phyloP scores from a whole-genome alignment of 1,284 basidiomycete genomes.

The Cerioporus squamosus region DNA sequence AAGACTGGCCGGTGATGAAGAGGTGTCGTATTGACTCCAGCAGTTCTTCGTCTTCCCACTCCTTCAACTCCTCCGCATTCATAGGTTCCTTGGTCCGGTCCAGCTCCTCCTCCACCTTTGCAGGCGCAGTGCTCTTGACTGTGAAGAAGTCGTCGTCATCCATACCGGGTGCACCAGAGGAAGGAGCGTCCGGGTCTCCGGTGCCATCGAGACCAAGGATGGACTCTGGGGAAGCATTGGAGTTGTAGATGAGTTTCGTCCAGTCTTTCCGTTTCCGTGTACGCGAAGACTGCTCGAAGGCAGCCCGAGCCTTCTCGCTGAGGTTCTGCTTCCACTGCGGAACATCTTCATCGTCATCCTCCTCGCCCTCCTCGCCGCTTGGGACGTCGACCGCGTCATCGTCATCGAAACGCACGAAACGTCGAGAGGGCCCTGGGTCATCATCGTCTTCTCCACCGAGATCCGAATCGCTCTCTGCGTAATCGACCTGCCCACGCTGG shows the following conservation, averaged over 20 bases:
- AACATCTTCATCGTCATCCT: constrained; percentile 48
- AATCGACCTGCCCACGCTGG: constrained; percentile 57
- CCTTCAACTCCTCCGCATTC: constrained; percentile 55
- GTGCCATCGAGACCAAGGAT: constrained; percentile 58
- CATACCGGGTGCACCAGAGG: constrained; percentile 31
- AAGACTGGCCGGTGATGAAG: constrained; percentile 83
- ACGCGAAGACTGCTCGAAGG: constrained; percentile 48
- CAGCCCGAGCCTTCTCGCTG: constrained; percentile 58
- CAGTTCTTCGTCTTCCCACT: constrained; percentile 86
- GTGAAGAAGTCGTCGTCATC: constrained; percentile 82
- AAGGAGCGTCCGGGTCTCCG: constrained; percentile 30
- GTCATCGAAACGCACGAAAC: constrained; percentile 46
- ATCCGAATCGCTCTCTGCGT: constrained; percentile 84
- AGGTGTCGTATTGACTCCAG: constrained; percentile 86
- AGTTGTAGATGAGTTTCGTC: constrained; percentile 87
- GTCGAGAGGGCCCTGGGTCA: constrained; percentile 31
- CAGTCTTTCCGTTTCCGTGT: constrained; percentile 68
- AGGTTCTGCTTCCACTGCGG: constrained; percentile 86
- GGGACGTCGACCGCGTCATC: constrained; percentile 56
- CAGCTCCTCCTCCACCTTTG: constrained; percentile 54
- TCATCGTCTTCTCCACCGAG: constrained; percentile 56
- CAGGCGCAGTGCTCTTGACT: constrained; percentile 47
- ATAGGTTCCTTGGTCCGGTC: constrained; percentile 75
- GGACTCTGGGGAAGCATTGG: constrained; percentile 71
- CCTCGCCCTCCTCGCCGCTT: constrained; percentile 45